Evolutionary conservation across 2,329 filamentous ascomycete species (phyloP).

Genomic region (Coniochaeta hoffmannii): DNA sequence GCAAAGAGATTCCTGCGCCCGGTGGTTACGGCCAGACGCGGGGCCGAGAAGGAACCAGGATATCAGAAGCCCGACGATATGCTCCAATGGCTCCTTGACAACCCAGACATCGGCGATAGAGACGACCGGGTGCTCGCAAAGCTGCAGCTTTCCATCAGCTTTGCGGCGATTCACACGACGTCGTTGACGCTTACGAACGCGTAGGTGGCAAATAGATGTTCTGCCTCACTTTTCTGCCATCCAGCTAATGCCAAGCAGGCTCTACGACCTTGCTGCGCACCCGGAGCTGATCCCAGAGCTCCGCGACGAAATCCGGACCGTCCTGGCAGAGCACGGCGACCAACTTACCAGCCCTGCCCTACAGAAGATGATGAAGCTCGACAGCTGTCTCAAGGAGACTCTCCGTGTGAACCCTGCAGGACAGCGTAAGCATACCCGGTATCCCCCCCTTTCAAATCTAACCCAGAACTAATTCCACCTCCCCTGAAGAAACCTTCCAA

Average conservation of each 20-base stretch:
- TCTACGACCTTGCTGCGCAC: conserved; percentile 43
- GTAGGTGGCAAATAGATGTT: conserved; percentile 16
- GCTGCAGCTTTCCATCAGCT: conserved; percentile 34
- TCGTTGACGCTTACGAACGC: conserved; percentile 35
- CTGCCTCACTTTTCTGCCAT: neutral
- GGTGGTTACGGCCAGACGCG: conserved; percentile 21
- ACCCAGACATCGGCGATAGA: conserved; percentile 23
- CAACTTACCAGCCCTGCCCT: conserved; percentile 18
- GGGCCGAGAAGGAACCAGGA: conserved; percentile 12
- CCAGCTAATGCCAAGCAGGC: conserved; percentile 16
- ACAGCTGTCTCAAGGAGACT: conserved; percentile 24
- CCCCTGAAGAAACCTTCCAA: conserved; percentile 31
- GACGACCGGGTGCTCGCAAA: conserved; percentile 28
- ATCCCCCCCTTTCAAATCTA: neutral
- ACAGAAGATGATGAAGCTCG: conserved; percentile 25
- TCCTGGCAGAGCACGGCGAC: conserved; percentile 24
- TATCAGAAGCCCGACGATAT: conserved; percentile 34
- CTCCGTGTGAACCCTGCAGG: conserved; percentile 17
- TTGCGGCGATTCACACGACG: conserved; percentile 46
- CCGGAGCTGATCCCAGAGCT: conserved; percentile 43
- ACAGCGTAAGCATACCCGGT: conserved; percentile 23
- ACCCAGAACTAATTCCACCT: neutral
- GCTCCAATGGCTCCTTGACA: conserved; percentile 38
- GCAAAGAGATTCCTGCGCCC: conserved; percentile 28
- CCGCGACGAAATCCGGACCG: conserved; percentile 39